Evolutionary conservation across 2,329 filamentous ascomycete genomes (phyloP).

Genomic region (Ascochyta koolunga): DNA sequence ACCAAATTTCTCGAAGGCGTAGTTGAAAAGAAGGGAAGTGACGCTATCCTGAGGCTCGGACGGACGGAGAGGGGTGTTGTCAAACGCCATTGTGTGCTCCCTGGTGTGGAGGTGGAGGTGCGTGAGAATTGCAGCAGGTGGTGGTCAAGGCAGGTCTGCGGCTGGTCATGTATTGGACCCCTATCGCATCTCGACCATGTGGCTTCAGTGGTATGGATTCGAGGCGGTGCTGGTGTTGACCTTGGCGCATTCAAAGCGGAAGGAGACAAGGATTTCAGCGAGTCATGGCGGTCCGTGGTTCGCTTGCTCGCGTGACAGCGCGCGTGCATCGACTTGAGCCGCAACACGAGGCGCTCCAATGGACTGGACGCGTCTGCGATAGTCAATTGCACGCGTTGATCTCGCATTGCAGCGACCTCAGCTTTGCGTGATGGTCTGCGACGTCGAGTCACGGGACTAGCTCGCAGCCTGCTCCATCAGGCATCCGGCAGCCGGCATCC

Average conservation of each 20-base stretch:
- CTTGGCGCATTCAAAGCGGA: slow-evolving; percentile 19
- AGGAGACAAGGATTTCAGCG: slow-evolving; percentile 19
- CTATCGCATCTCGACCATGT: slow-evolving; percentile 15
- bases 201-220: slow-evolving; percentile 14
- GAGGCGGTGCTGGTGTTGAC: slow-evolving; percentile 18
- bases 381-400: slow-evolving; percentile 17
- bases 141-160: not conserved
- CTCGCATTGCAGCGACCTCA: no score
- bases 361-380: not conserved
- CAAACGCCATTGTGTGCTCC: not conserved
- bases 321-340: slow-evolving; percentile 20
- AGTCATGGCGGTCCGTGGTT: slow-evolving; percentile 32
- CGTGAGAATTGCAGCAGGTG: not conserved
- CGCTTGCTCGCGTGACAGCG: slow-evolving; percentile 28
- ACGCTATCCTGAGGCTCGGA: not conserved
- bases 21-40: not conserved
- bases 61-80: not conserved
- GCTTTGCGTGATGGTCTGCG: slow-evolving; percentile 22
- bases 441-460: slow-evolving; percentile 31
- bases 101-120: not conserved
- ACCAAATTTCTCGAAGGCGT: slow-evolving; percentile 2
- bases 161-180: not conserved
- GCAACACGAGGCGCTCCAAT: slow-evolving; percentile 2
- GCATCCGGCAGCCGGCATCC: slow-evolving; percentile 38
- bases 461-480: not conserved